These are phyloP conservation scores for Grosmannia serpens DNA, from an alignment of 2,329 filamentous ascomycete species.

Conservation along the genomic window DNA sequence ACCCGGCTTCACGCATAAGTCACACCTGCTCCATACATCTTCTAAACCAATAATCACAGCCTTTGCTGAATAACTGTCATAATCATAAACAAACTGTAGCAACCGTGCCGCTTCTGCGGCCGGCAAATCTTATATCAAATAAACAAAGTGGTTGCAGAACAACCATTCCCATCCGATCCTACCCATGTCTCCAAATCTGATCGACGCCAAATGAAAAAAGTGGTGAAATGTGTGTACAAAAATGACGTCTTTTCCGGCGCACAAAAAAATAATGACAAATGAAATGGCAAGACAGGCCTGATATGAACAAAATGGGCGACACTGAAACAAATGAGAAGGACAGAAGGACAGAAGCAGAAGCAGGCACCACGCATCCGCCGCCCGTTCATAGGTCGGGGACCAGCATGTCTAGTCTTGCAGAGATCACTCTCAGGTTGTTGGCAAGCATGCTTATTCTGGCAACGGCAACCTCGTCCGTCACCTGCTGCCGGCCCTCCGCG, in stretches of 20 bases:
- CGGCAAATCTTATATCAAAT: background rate
- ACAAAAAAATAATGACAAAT: background rate
- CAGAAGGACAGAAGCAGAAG: background rate
- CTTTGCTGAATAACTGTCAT: background rate
- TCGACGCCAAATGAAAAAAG: background rate
- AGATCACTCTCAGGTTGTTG: conserved; percentile 24
- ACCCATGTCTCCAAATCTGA: background rate
- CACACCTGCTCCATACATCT: too few relatives aligned
- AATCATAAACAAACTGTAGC: background rate
- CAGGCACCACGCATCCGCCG: background rate
- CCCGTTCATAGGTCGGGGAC: conserved; percentile 18
- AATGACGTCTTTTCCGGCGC: background rate
- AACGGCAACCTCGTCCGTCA: conserved; percentile 30
- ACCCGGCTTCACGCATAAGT: too few relatives aligned
- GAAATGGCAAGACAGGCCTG: background rate
- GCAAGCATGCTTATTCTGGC: conserved; percentile 39
- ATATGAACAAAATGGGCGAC: background rate
- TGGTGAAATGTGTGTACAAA: background rate
- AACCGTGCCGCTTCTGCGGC: background rate
- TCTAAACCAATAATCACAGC: background rate
- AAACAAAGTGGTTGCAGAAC: background rate
- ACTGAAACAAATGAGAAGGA: background rate
- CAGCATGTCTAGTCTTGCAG: conserved; percentile 25
- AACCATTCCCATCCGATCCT: background rate
- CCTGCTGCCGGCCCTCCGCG: conserved; percentile 38